Evolutionary conservation across 2,329 filamentous ascomycete species (phyloP).

Genomic region (Aspergillus sp.): DNA sequence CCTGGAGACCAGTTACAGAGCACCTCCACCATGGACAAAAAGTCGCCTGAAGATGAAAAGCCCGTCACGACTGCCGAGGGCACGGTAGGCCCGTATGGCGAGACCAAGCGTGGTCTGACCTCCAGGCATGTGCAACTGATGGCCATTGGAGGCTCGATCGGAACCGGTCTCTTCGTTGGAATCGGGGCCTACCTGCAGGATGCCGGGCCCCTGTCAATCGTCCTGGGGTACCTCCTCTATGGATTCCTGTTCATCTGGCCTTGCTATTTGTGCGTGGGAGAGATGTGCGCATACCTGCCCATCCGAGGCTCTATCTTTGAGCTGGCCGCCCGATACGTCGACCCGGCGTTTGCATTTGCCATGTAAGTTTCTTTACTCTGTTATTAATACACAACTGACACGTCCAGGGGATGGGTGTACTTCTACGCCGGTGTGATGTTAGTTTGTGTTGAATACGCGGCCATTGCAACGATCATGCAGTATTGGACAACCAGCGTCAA

Average conservation of each 20-base stretch:
- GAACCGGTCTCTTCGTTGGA: slow-evolving; percentile 35
- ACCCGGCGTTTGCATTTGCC: slow-evolving; percentile 47
- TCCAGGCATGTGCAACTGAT: slow-evolving; percentile 16
- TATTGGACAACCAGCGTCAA: slow-evolving; percentile 47
- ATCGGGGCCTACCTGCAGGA: slow-evolving; percentile 34
- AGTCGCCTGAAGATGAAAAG: slow-evolving; percentile 16
- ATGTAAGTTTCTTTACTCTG: slow-evolving; percentile 19
- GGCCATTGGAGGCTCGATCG: slow-evolving; percentile 14
- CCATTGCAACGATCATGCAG: slow-evolving; percentile 45
- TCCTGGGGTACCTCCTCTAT: slow-evolving; percentile 39
- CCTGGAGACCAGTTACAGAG: neutral
- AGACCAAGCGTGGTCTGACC: slow-evolving; percentile 15
- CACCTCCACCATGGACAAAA: slow-evolving; percentile 25
- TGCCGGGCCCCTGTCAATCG: slow-evolving; percentile 34
- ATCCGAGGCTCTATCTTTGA: slow-evolving; percentile 50
- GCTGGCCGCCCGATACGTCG: slow-evolving; percentile 49
- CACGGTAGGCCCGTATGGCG: slow-evolving; percentile 13
- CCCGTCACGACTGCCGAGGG: slow-evolving; percentile 19
- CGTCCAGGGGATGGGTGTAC: slow-evolving; percentile 42
- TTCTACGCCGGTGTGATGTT: slow-evolving; percentile 47
- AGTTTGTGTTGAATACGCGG: slow-evolving; percentile 50
- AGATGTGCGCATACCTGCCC: slow-evolving; percentile 33
- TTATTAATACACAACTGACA: neutral
- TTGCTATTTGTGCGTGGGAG: slow-evolving; percentile 30
- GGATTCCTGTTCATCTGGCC: slow-evolving; percentile 34